Evolutionary conservation across 495 filamentous ascomycete genomes (phyloP).

Genomic region (Aeminium ludgeri): DNA sequence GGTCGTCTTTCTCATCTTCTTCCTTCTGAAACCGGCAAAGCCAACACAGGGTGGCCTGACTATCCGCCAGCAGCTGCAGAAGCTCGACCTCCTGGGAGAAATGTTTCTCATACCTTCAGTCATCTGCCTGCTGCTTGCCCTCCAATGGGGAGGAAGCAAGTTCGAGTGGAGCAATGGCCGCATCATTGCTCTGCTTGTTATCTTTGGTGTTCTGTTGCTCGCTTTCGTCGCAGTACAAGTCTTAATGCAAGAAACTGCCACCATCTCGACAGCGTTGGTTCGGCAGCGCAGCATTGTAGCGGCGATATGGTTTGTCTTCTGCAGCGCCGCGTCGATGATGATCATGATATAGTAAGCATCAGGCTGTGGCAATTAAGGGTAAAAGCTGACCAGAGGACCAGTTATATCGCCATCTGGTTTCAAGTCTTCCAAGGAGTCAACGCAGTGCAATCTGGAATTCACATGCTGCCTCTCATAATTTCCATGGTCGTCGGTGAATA

Average conservation of each 20-base stretch:
- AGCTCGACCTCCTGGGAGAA: conserved; percentile 53
- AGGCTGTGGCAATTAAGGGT: no score
- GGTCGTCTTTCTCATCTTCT: conserved; percentile 42
- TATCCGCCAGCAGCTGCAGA: conserved; percentile 18
- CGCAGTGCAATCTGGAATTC: conserved; percentile 57
- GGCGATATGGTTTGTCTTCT: conserved; percentile 41
- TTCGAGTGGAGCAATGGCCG: conserved; percentile 50
- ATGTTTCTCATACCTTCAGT: conserved; percentile 54
- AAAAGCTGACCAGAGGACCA: no score
- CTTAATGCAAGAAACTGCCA: conserved; percentile 53
- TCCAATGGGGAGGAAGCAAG: conserved; percentile 69
- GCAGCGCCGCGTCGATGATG: conserved; percentile 26
- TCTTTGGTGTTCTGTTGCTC: conserved; percentile 49
- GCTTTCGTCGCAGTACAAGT: conserved; percentile 49
- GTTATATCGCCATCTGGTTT: conserved; percentile 74
- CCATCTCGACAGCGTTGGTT: conserved; percentile 56
- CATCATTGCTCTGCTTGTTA: conserved; percentile 53
- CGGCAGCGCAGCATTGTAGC: conserved; percentile 52
- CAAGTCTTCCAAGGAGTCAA: conserved; percentile 59
- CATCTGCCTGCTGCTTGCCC: conserved; percentile 54
- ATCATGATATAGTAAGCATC: no score
- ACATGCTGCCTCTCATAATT: no score
- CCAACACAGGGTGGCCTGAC: conserved; percentile 18
- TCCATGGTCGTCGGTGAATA: conserved; percentile 57
- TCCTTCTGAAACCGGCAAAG: conserved; percentile 26